Evolutionary conservation across 2,329 filamentous ascomycete genomes (phyloP).

Genomic region (Clarireedia sp.): DNA sequence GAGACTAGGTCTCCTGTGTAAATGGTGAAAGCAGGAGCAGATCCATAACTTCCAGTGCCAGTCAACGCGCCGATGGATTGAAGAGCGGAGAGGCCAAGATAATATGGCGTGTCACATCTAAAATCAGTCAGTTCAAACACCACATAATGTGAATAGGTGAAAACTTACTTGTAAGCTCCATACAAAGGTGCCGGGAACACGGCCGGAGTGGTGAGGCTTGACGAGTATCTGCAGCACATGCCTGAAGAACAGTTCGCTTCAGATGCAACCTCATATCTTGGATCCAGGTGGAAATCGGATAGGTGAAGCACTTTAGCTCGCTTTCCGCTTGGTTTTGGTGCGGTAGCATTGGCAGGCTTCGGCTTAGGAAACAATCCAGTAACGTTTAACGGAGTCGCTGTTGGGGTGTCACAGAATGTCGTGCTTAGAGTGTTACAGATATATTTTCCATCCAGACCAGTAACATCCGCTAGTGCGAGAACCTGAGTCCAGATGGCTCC

Average conservation of each 20-base stretch:
- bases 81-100: constrained; percentile 23
- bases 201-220: constrained; percentile 29
- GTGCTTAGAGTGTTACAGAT: constrained; percentile 45
- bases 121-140: not conserved
- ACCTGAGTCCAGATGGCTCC: constrained; percentile 52
- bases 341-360: constrained; percentile 38
- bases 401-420: constrained; percentile 40
- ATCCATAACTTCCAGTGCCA: constrained; percentile 39
- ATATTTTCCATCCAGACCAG: constrained; percentile 46
- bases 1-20: constrained; percentile 48
- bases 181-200: constrained; percentile 43
- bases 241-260: constrained; percentile 26
- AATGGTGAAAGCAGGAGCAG: constrained; percentile 42
- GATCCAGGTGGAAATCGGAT: constrained; percentile 28
- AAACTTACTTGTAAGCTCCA: constrained; percentile 39
- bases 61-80: constrained; percentile 49
- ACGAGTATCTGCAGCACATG: constrained; percentile 19
- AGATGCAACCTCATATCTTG: constrained; percentile 26
- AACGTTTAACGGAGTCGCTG: constrained; percentile 37
- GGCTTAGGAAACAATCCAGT: constrained; percentile 44
- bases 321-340: constrained; percentile 42
- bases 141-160: not conserved
- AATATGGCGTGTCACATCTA: constrained; percentile 38
- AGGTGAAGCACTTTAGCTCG: constrained; percentile 33
- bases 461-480: constrained; percentile 43